phyloP scores from a whole-genome alignment of 2,329 filamentous ascomycete species.

The Cladosporium sp. region DNA sequence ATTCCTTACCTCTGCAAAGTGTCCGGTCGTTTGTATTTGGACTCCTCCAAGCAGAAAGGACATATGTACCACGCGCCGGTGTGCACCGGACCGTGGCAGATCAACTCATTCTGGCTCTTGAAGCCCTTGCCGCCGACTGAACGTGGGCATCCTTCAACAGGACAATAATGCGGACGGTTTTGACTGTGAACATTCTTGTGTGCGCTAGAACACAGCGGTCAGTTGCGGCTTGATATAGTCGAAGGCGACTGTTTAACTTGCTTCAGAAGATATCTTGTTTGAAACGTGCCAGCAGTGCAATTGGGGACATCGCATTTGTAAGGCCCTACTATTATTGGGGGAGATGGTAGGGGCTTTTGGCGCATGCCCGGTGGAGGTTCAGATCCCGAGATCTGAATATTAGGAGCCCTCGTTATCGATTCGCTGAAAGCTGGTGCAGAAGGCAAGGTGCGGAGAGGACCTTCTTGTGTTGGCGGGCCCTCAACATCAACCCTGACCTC shows the following conservation, averaged over 20 bases:
- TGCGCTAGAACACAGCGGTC: constrained; percentile 43
- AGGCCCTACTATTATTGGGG: constrained; percentile 33
- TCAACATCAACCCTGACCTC: constrained; percentile 23
- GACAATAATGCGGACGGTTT: constrained; percentile 60
- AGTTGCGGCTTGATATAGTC: too few species aligned
- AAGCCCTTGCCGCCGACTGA: constrained; percentile 61
- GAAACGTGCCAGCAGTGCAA: constrained; percentile 69
- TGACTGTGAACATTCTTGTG: constrained; percentile 66
- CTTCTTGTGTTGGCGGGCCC: constrained; percentile 17
- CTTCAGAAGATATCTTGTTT: constrained; percentile 73
- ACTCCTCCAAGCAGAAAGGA: constrained; percentile 92
- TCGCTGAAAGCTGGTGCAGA: constrained; percentile 27
- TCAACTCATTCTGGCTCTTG: constrained; percentile 67
- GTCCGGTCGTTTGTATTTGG: constrained; percentile 90
- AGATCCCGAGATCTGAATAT: too few species aligned
- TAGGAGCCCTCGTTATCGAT: constrained; percentile 21
- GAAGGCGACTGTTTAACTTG: constrained; percentile 31
- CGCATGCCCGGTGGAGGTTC: constrained; percentile 34
- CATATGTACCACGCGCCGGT: constrained; percentile 93
- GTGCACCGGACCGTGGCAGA: constrained; percentile 80
- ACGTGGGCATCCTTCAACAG: constrained; percentile 53
- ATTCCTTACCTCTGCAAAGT: constrained; percentile 80
- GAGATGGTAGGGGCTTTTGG: constrained; percentile 20
- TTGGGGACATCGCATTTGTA: constrained; percentile 59
- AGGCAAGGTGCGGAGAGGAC: constrained; percentile 24